Conservation (phyloP, 371 early-diverging fungal species). For the Thermomucor indicae-seudaticae region DNA sequence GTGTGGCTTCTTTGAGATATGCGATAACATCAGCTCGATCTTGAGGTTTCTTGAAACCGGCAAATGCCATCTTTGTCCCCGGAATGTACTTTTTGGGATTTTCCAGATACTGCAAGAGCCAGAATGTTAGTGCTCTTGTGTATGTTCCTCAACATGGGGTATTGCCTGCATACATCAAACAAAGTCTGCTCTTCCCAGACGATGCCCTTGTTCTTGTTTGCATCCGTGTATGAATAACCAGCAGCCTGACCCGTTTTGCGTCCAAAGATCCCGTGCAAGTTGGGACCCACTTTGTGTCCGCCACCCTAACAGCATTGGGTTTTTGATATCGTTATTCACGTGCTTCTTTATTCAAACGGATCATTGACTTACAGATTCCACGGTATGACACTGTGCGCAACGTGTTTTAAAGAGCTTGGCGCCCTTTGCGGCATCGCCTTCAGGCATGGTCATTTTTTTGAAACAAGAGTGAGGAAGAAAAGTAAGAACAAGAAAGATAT, state of each 20-base stretch:
- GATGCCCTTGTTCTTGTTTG: conserved; percentile 88
- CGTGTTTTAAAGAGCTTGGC: conserved; percentile 99
- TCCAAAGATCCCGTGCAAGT: conserved; percentile 89
- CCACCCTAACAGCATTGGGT: conserved; percentile 52
- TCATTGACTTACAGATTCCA: conserved; percentile 63
- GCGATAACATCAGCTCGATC: conserved; percentile 18
- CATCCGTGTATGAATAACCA: conserved; percentile 92
- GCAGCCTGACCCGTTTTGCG: conserved; percentile 82
- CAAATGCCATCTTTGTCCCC: conserved; percentile 97
- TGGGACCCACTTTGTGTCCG: conserved; percentile 94
- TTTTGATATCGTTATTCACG: not conserved
- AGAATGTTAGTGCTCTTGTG: not conserved
- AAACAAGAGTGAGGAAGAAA: conserved; percentile 3
- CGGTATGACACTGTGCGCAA: conserved; percentile 97
- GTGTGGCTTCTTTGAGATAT: conserved; percentile 7
- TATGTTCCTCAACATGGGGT: no score
- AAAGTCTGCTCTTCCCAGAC: conserved; percentile 84
- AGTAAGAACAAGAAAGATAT: conserved; percentile 13
- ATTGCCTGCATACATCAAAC: conserved; percentile 44
- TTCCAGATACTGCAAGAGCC: conserved; percentile 61
- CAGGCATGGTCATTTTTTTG: conserved; percentile 9
- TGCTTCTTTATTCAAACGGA: no score
- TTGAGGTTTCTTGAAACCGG: conserved; percentile 89
- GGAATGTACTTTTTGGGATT: conserved; percentile 98
- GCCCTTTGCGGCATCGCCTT: conserved; percentile 58